phyloP scores from a whole-genome alignment of 2,329 filamentous ascomycete species.

The Ambrosiella cleistominuta region DNA sequence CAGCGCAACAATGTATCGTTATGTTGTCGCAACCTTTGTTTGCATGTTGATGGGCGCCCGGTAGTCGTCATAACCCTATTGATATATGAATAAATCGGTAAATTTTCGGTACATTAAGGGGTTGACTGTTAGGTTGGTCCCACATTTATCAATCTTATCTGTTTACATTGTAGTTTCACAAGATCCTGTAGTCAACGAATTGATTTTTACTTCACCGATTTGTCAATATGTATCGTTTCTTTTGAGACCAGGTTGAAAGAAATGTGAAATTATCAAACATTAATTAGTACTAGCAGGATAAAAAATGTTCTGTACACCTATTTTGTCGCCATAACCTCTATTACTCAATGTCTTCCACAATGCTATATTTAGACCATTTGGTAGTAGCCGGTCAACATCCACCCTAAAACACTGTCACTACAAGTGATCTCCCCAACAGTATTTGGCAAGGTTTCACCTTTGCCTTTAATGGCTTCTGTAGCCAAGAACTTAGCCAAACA shows the following conservation, averaged over 20 bases:
- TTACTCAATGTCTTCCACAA: no score
- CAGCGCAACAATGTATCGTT: no score
- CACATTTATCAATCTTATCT: neutral
- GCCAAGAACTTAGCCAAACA: neutral
- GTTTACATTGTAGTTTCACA: neutral
- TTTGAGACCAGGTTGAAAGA: no score
- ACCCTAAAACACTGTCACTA: conserved; percentile 1
- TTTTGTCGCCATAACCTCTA: no score
- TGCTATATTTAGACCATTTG: neutral
- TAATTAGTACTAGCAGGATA: no score
- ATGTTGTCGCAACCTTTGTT: no score
- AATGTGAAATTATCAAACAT: no score
- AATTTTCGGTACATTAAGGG: neutral
- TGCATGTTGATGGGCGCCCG: no score
- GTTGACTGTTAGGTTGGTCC: neutral
- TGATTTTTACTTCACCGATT: no score
- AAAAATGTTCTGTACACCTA: no score
- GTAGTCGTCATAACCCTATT: neutral
- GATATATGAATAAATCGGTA: neutral
- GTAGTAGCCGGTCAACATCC: conserved; percentile 7
- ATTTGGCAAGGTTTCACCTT: neutral
- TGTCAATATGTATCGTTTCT: no score
- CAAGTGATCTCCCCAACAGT: neutral
- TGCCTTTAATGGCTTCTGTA: neutral
- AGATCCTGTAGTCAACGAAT: neutral